These are phyloP conservation scores for Botrytis cinerea DNA, from an alignment of 2,329 filamentous ascomycete genomes.

Conservation along the genomic window DNA sequence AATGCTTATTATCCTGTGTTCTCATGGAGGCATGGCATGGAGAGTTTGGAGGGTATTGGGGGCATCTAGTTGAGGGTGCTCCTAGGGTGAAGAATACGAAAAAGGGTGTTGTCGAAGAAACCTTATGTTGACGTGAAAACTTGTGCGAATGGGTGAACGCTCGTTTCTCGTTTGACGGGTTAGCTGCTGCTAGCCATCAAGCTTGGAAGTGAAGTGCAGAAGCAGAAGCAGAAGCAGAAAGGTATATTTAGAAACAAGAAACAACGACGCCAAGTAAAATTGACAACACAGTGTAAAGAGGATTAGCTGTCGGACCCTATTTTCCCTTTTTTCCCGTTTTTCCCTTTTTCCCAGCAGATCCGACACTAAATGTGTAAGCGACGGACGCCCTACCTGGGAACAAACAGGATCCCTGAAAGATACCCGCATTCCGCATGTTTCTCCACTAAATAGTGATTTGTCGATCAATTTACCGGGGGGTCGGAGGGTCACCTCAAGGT, in stretches of 20 bases:
- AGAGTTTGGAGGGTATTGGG: neutral
- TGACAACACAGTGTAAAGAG: constrained; percentile 3
- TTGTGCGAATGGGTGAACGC: neutral
- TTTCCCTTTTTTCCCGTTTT: neutral
- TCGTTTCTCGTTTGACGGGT: neutral
- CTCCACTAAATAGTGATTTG: neutral
- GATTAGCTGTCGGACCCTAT: neutral
- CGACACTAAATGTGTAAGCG: neutral
- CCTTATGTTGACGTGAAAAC: neutral
- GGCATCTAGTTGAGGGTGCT: neutral
- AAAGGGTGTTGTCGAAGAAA: neutral
- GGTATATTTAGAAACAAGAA: constrained; percentile 4
- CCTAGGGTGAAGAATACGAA: neutral
- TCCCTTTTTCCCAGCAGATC: neutral
- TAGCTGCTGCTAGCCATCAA: neutral
- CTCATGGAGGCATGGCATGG: no score
- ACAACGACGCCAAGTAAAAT: neutral
- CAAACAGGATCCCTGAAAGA: neutral
- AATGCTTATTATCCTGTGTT: neutral
- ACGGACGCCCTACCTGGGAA: neutral
- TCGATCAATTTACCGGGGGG: neutral
- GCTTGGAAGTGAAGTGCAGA: constrained; percentile 1
- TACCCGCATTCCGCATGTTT: neutral
- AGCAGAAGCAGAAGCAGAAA: neutral
- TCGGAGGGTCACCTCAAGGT: neutral